Evolutionary conservation across 2,329 filamentous ascomycete species (phyloP).

Genomic region (Cytospora leucostoma): DNA sequence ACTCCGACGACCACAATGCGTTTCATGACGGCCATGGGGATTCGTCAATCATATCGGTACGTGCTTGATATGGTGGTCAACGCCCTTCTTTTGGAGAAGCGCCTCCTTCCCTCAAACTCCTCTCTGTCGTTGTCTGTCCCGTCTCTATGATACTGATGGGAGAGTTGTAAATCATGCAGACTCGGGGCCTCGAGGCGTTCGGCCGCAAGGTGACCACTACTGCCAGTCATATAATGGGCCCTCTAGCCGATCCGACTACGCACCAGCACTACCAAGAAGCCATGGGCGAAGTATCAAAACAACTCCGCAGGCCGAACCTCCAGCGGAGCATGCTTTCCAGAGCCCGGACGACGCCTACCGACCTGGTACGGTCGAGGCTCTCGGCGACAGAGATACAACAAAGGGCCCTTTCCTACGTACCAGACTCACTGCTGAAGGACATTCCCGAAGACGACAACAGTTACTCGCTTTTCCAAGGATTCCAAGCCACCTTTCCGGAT

Average conservation of each 20-base stretch:
- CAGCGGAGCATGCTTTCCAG: slow-evolving; percentile 92
- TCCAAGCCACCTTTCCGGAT: slow-evolving; percentile 83
- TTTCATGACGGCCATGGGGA: slow-evolving; percentile 52
- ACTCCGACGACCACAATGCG: slow-evolving; percentile 45
- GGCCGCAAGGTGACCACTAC: slow-evolving; percentile 93
- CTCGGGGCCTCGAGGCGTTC: slow-evolving; percentile 87
- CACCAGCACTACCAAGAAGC: slow-evolving; percentile 78
- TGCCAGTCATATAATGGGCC: slow-evolving; percentile 83
- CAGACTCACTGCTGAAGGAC: slow-evolving; percentile 86
- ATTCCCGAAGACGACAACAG: slow-evolving; percentile 83
- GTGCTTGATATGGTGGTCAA: slow-evolving; percentile 15
- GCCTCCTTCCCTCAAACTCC: slow-evolving; percentile 6
- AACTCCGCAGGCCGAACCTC: slow-evolving; percentile 78
- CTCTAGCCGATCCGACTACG: slow-evolving; percentile 57
- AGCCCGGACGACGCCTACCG: slow-evolving; percentile 86
- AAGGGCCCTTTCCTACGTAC: slow-evolving; percentile 81
- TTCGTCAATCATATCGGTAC: slow-evolving; percentile 47
- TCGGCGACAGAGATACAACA: slow-evolving; percentile 93
- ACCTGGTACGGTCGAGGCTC: slow-evolving; percentile 88
- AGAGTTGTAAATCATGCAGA: slow-evolving; percentile 50
- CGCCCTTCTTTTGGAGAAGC: slow-evolving; percentile 11
- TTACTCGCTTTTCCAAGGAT: slow-evolving; percentile 95
- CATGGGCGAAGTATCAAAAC: slow-evolving; percentile 85
- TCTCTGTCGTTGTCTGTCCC: slow-evolving; percentile 31
- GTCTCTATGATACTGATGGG: slow-evolving; percentile 20